These are phyloP conservation scores for Butyriboletus loyo DNA, from an alignment of 768 basidiomycete genomes.

Conservation along the genomic window DNA sequence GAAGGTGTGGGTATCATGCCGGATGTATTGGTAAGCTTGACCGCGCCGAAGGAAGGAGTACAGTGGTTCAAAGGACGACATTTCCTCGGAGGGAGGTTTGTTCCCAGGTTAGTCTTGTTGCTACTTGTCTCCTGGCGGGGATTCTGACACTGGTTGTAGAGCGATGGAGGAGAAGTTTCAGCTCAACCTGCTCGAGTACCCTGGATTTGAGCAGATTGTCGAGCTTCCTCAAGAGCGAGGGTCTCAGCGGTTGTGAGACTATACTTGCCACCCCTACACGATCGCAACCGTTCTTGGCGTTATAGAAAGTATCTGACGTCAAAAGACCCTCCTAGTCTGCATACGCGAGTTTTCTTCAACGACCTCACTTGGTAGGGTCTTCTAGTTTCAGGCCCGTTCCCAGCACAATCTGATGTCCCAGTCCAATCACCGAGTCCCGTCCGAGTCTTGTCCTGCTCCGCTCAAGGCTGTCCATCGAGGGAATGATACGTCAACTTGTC, in stretches of 20 bases:
- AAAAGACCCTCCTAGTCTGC: neutral
- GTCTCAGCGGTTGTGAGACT: conserved; percentile 5
- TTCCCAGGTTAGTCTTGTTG: conserved; percentile 65
- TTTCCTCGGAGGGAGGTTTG: conserved; percentile 92
- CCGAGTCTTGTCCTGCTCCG: neutral
- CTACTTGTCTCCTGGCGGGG: neutral
- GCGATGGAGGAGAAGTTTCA: conserved; percentile 67
- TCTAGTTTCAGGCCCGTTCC: neutral
- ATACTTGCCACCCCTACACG: neutral
- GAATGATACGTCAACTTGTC: neutral
- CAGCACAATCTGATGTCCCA: neutral
- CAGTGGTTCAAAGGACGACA: conserved; percentile 74
- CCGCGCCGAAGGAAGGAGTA: conserved; percentile 91
- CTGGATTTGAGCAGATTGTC: conserved; percentile 78
- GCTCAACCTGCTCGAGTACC: conserved; percentile 81
- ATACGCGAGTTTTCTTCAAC: neutral
- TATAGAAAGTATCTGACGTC: neutral
- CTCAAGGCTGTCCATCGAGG: neutral
- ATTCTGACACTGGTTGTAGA: conserved; percentile 38
- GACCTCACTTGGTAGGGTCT: neutral
- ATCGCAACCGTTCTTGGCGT: neutral
- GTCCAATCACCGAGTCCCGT: neutral
- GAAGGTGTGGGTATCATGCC: conserved; percentile 60
- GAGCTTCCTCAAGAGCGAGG: conserved; percentile 46
- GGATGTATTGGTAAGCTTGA: conserved; percentile 83